Conservation (phyloP, 495 filamentous ascomycete genomes). For the Saxophila tyrrhenica region DNA sequence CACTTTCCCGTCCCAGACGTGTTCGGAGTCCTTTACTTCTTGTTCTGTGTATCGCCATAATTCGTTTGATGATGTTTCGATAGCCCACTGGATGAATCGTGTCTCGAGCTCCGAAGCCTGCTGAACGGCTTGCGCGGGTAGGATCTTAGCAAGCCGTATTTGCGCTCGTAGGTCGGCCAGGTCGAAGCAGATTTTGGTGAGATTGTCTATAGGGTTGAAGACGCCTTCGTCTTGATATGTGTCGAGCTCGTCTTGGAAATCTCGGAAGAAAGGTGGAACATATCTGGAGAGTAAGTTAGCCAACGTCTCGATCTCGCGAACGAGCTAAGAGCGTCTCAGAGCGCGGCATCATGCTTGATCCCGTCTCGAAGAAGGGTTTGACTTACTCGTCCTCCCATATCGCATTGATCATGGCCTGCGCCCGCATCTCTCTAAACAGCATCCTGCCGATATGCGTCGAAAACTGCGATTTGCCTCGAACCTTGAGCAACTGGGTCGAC, state of each 20-base stretch:
- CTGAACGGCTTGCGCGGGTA: neutral
- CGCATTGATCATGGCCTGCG: conserved; percentile 10
- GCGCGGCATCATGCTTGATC: too few relatives aligned
- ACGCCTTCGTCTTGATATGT: neutral
- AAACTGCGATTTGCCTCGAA: conserved; percentile 14
- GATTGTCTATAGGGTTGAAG: conserved; percentile 1
- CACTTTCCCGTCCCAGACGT: conserved; percentile 19
- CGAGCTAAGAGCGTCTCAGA: too few relatives aligned
- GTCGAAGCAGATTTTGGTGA: conserved; percentile 10
- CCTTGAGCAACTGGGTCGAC: conserved; percentile 12
- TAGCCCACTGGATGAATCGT: conserved; percentile 8
- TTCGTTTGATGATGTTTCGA: neutral
- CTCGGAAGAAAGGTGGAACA: conserved; percentile 10
- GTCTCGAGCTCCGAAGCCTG: conserved; percentile 5
- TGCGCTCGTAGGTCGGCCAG: conserved; percentile 9
- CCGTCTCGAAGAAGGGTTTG: conserved; percentile 10
- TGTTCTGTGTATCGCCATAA: conserved; percentile 6
- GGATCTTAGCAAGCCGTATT: neutral
- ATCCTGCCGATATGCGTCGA: conserved; percentile 3
- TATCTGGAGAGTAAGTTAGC: too few relatives aligned
- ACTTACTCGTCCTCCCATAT: conserved; percentile 16
- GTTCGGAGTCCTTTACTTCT: conserved; percentile 10
- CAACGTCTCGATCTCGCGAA: too few relatives aligned
- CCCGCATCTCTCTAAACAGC: conserved; percentile 15
- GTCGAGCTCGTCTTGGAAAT: conserved; percentile 8